A percentile compares a stretch with the other conserved stretches of the same genome.
These are phyloP conservation scores for Termitomyces sp. DNA, from an alignment of 1,284 basidiomycete species.

Conservation along the genomic window DNA sequence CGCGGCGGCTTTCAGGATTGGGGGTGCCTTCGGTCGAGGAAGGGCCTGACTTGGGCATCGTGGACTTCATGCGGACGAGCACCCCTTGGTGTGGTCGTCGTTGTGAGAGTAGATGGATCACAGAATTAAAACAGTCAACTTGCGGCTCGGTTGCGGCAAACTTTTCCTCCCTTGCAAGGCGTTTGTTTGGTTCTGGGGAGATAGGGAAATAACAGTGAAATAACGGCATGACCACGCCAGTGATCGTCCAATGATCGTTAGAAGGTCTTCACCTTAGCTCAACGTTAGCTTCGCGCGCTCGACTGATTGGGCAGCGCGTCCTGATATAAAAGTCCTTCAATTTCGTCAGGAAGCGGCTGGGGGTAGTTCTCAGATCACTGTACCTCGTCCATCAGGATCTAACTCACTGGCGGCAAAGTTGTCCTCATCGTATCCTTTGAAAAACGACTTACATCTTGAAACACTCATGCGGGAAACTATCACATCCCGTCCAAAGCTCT, in stretches of 20 bases:
- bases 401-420: too few relatives aligned
- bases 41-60: not conserved
- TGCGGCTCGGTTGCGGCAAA: not conserved
- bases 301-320: too few relatives aligned
- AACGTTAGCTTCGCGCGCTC: not conserved
- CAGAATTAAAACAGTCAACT: not conserved
- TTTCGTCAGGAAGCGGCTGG: too few relatives aligned
- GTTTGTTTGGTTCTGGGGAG: slow-evolving; percentile 5
- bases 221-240: slow-evolving; percentile 23
- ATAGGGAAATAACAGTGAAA: slow-evolving; percentile 4
- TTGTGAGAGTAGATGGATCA: not conserved
- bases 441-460: too few relatives aligned
- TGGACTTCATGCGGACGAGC: slow-evolving; percentile 2
- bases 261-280: not conserved
- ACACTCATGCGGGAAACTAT: not conserved
- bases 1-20: slow-evolving; percentile 4
- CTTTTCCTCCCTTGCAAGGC: not conserved
- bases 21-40: slow-evolving; percentile 7
- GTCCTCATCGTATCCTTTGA: too few relatives aligned
- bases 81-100: not conserved
- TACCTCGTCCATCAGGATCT: not conserved
- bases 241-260: slow-evolving; percentile 24
- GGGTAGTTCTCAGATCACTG: not conserved
- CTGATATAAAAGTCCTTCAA: too few relatives aligned
- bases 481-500: not conserved